Conservation (phyloP, 2,329 filamentous ascomycete species). For the Fusarium armeniacum region DNA sequence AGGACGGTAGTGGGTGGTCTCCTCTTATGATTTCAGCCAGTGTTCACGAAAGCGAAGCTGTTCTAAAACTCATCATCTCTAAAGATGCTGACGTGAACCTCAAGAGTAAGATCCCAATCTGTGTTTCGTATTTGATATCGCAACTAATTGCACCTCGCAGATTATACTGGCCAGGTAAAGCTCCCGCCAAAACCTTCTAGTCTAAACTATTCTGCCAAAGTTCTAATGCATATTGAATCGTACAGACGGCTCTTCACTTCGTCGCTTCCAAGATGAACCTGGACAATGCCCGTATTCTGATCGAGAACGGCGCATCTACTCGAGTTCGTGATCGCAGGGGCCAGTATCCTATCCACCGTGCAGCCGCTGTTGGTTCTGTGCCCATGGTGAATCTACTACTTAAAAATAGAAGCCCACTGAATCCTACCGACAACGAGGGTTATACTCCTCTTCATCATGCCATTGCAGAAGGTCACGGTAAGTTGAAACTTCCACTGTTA, state of each 20-base stretch:
- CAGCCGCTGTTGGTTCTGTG: slow-evolving; percentile 89
- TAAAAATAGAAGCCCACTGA: slow-evolving; percentile 82
- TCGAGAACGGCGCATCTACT: slow-evolving; percentile 81
- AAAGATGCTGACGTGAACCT: slow-evolving; percentile 80
- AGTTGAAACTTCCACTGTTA: slow-evolving; percentile 29
- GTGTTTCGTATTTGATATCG: not conserved
- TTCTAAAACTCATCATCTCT: slow-evolving; percentile 76
- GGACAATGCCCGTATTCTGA: slow-evolving; percentile 82
- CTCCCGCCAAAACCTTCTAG: no score
- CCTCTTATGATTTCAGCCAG: slow-evolving; percentile 86
- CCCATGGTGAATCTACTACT: slow-evolving; percentile 87
- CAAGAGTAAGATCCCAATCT: slow-evolving; percentile 68
- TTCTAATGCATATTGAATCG: not conserved
- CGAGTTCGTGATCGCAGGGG: slow-evolving; percentile 86
- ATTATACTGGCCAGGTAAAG: slow-evolving; percentile 74
- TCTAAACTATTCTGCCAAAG: not conserved
- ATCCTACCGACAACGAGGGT: slow-evolving; percentile 85
- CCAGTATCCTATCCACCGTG: slow-evolving; percentile 92
- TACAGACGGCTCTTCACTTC: slow-evolving; percentile 89
- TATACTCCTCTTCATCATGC: slow-evolving; percentile 93
- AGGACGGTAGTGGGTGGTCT: slow-evolving; percentile 86
- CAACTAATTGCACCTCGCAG: slow-evolving; percentile 56
- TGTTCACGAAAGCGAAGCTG: slow-evolving; percentile 77
- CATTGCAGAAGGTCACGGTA: slow-evolving; percentile 79
- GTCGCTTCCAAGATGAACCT: slow-evolving; percentile 90